Evolutionary conservation across 1,139 yeast genomes (phyloP).

Genomic region (Pichia sp.): DNA sequence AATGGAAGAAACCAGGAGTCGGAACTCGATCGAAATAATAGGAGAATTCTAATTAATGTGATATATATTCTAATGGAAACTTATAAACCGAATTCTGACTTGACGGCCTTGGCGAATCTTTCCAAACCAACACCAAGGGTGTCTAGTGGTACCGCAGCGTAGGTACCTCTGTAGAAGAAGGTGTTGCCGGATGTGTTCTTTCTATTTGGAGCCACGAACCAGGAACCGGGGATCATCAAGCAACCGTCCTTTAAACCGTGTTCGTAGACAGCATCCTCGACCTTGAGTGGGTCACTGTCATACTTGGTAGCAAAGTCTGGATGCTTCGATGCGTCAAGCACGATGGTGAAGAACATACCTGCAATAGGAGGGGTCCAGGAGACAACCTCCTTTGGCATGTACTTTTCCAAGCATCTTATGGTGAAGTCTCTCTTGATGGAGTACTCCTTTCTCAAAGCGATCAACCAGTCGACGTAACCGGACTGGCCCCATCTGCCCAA

Average conservation of each 20-base stretch:
- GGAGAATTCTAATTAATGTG: too few relatives aligned
- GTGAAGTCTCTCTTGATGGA: slow-evolving; percentile 76
- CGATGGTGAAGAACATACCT: slow-evolving; percentile 88
- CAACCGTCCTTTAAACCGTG: slow-evolving; percentile 61
- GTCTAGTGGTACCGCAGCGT: slow-evolving; percentile 75
- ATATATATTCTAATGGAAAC: background rate
- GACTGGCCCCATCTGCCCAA: slow-evolving; percentile 70
- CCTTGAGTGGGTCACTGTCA: slow-evolving; percentile 49
- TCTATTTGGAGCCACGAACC: slow-evolving; percentile 61
- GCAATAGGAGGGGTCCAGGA: slow-evolving; percentile 73
- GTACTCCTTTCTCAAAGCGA: slow-evolving; percentile 77
- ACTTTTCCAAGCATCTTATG: slow-evolving; percentile 57
- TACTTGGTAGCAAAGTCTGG: slow-evolving; percentile 58
- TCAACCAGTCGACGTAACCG: slow-evolving; percentile 83
- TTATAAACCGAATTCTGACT: slow-evolving; percentile 30
- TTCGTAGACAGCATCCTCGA: slow-evolving; percentile 65
- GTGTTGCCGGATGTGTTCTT: slow-evolving; percentile 34
- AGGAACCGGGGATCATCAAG: slow-evolving; percentile 83
- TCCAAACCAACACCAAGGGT: slow-evolving; percentile 55
- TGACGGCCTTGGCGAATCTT: slow-evolving; percentile 58
- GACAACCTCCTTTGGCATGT: slow-evolving; percentile 55
- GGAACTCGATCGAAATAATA: too few relatives aligned
- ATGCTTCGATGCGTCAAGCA: slow-evolving; percentile 72
- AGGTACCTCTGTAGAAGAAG: slow-evolving; percentile 85
- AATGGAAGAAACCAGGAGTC: background rate